Conservation (phyloP, 352 stramenopile genomes). For the Pythium graminicola region DNA sequence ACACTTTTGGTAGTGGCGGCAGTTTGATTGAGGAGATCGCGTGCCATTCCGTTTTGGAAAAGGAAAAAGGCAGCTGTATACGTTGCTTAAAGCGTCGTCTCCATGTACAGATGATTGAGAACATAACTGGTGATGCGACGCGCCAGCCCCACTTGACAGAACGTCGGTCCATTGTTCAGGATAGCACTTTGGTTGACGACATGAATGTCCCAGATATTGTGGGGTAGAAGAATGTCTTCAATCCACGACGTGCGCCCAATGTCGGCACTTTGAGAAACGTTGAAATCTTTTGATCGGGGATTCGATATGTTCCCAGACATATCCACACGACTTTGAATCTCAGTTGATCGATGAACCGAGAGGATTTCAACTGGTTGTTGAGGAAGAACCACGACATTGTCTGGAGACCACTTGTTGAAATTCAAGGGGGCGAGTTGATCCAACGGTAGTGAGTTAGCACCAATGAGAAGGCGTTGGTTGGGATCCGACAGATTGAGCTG, state of each 20-base stretch:
- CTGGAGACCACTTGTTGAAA: neutral
- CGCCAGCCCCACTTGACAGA: too few species aligned
- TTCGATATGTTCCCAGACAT: neutral
- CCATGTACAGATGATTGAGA: conserved; percentile 15
- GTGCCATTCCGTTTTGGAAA: conserved; percentile 4
- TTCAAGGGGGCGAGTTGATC: neutral
- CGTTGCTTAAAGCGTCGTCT: neutral
- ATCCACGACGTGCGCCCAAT: neutral
- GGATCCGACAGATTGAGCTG: neutral
- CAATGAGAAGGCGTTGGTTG: neutral
- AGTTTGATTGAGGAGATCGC: neutral
- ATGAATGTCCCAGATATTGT: neutral
- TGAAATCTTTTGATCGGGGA: neutral
- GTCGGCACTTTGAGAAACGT: neutral
- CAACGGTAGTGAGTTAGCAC: neutral
- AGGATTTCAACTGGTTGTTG: conserved; percentile 1
- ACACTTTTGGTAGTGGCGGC: neutral
- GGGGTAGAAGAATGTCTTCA: neutral
- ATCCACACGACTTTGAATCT: too few species aligned
- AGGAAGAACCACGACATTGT: too few species aligned
- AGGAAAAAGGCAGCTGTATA: conserved; percentile 11
- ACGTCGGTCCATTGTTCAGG: neutral
- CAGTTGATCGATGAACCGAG: neutral
- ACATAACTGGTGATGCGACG: neutral
- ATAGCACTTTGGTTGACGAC: neutral